phyloP scores from a whole-genome alignment of 495 filamentous ascomycete species.

The Podospora bellae-mahoneyi region DNA sequence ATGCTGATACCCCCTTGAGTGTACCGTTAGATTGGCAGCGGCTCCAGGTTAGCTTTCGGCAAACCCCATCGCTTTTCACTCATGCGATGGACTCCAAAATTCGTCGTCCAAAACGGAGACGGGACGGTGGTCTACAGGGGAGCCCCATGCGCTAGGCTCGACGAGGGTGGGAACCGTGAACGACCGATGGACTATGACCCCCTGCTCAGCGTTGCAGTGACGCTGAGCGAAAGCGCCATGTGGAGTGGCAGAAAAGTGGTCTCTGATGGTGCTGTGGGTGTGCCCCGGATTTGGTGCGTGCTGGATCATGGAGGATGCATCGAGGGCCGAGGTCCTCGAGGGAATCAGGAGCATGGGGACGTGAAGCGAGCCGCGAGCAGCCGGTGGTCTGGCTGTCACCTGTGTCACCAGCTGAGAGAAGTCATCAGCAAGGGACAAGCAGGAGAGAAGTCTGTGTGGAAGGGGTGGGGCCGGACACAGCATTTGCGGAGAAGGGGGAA shows the following conservation, averaged over 20 bases:
- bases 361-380: constrained; percentile 10
- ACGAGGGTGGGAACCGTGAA: neutral
- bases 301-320: neutral
- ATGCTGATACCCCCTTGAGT: neutral
- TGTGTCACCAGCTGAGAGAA: neutral
- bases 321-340: constrained; percentile 3
- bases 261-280: constrained; percentile 15
- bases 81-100: neutral
- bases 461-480: neutral
- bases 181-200: constrained; percentile 4
- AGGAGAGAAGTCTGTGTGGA: neutral
- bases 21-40: neutral
- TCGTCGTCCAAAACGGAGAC: constrained; percentile 12
- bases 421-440: neutral
- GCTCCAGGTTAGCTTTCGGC: neutral
- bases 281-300: neutral
- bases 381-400: constrained; percentile 1
- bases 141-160: constrained; percentile 10
- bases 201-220: constrained; percentile 25
- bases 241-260: constrained; percentile 24
- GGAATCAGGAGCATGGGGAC: constrained; percentile 3
- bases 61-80: neutral
- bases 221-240: constrained; percentile 15
- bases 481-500: constrained; percentile 14
- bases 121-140: constrained; percentile 16